phyloP scores from a whole-genome alignment of 1,284 basidiomycete species.

The Cutaneotrichosporon sp. region DNA sequence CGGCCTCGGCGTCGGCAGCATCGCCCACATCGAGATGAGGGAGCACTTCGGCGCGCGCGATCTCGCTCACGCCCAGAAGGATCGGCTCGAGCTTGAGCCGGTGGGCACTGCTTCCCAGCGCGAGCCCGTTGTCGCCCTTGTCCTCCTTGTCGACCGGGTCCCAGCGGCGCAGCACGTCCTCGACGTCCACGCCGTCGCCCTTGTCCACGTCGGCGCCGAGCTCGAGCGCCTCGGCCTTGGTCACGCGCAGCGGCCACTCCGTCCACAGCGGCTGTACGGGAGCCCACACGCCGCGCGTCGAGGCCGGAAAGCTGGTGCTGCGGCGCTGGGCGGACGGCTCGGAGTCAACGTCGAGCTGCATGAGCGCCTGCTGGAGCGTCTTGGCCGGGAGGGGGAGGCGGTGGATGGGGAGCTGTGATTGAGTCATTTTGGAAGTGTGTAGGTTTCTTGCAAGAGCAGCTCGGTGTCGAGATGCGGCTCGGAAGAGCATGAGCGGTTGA shows the following conservation, averaged over 20 bases:
- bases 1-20: conserved; percentile 58
- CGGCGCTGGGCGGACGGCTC: conserved; percentile 73
- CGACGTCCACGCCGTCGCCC: conserved; percentile 52
- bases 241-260: conserved; percentile 81
- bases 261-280: conserved; percentile 79
- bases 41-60: conserved; percentile 70
- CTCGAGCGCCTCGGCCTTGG: conserved; percentile 61
- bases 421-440: background rate
- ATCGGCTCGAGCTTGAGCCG: conserved; percentile 60
- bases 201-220: conserved; percentile 62
- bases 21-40: conserved; percentile 88
- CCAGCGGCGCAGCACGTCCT: conserved; percentile 61
- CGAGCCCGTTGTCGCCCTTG: conserved; percentile 23
- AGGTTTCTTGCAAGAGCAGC: background rate
- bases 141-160: conserved; percentile 41
- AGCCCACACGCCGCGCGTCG: conserved; percentile 61
- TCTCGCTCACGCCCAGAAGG: conserved; percentile 67
- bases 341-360: conserved; percentile 42
- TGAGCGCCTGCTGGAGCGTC: conserved; percentile 37
- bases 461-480: background rate
- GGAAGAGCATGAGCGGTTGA: background rate
- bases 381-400: conserved; percentile 39
- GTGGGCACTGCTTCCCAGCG: conserved; percentile 48
- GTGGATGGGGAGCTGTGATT: conserved; percentile 31
- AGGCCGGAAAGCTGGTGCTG: conserved; percentile 59